Evolutionary conservation across 164 flowering plant genomes (phyloP), one percentile per base, ranked within the genome.

Genomic region (Echeveria elegans): DNA sequence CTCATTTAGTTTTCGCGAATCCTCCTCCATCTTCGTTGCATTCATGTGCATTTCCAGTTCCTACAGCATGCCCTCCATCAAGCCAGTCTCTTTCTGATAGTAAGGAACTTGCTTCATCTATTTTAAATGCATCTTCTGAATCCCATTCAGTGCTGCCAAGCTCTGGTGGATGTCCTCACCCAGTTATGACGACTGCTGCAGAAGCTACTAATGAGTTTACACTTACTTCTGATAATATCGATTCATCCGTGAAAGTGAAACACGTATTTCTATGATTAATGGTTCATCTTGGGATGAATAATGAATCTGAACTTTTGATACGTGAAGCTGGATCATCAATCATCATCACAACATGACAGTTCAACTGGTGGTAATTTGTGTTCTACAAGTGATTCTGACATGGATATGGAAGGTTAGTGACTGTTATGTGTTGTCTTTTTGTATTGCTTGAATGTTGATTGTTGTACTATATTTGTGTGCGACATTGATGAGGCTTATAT

Each of bases 381-480:
- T 71, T 77, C 88, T 47, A 75, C 80, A 48, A 73, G 80, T 64
- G 88, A 85, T 81, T 92, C 98, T 66, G 96, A 89, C 79, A 85
- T 92, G 86, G 98, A 92, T 68, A 85, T 88, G 88, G 96, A 89
- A 87, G 98, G 98, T 92, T 43, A 72, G 86, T 73, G 40, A 32
- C 21, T 23, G 53, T 61, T 28, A 31, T 50, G 21, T 15, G 30
- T 6, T 29, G 6, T 56, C n/a, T 56, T 36, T 58, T n/a, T 60
- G 43, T 14, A n/a, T 59, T 58, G 8, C 6, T 16, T 41, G 2
- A 26, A 28, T 38, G 29, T 8, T 62, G 29, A 62, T n/a, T n/a
- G n/a, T n/a, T n/a, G n/a, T n/a, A n/a, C n/a, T n/a, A n/a, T n/a
- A n/a, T n/a, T n/a, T n/a, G n/a, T n/a, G n/a, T n/a, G n/a, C n/a